These are phyloP conservation scores for Lagenidium sp. DNA, from an alignment of 352 stramenopile species.

Conservation along the genomic window DNA sequence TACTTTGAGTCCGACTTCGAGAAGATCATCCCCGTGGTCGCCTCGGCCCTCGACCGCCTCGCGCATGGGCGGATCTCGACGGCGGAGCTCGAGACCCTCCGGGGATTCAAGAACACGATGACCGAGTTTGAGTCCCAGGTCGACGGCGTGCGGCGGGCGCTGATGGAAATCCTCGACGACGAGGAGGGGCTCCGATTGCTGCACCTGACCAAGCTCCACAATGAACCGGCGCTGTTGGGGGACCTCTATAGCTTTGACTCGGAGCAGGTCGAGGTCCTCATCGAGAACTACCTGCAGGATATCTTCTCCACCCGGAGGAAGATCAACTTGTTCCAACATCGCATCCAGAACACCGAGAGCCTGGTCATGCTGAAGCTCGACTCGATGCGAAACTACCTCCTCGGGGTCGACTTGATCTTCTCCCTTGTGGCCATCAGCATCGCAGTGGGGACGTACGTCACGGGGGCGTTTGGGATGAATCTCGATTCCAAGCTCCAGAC, in stretches of 20 bases:
- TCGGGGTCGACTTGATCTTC: conserved; percentile 54
- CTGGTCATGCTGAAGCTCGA: conserved; percentile 63
- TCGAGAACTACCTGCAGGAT: conserved; percentile 61
- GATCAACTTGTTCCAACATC: conserved; percentile 39
- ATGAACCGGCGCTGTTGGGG: conserved; percentile 28
- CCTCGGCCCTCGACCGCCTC: conserved; percentile 37
- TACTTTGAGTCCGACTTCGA: conserved; percentile 51
- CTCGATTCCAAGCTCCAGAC: conserved; percentile 34
- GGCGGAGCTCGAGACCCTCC: conserved; percentile 48
- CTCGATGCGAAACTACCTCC: conserved; percentile 55
- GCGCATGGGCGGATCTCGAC: conserved; percentile 34
- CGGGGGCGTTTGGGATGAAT: conserved; percentile 61
- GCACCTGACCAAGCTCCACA: conserved; percentile 49
- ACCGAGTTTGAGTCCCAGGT: conserved; percentile 67
- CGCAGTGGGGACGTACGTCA: conserved; percentile 46
- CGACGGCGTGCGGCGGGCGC: conserved; percentile 37
- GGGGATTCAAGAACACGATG: conserved; percentile 60
- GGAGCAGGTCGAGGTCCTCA: conserved; percentile 50
- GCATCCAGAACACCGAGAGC: conserved; percentile 63
- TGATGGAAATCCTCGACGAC: conserved; percentile 63
- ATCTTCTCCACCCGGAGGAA: conserved; percentile 64
- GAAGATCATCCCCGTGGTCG: conserved; percentile 29
- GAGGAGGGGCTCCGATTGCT: conserved; percentile 54
- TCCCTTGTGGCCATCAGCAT: conserved; percentile 43
- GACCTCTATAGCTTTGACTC: conserved; percentile 53